A percentile compares a stretch with the other conserved stretches of the same genome.
These are phyloP conservation scores for Barnettozyma californica DNA, from an alignment of 805 yeast species.

Conservation along the genomic window DNA sequence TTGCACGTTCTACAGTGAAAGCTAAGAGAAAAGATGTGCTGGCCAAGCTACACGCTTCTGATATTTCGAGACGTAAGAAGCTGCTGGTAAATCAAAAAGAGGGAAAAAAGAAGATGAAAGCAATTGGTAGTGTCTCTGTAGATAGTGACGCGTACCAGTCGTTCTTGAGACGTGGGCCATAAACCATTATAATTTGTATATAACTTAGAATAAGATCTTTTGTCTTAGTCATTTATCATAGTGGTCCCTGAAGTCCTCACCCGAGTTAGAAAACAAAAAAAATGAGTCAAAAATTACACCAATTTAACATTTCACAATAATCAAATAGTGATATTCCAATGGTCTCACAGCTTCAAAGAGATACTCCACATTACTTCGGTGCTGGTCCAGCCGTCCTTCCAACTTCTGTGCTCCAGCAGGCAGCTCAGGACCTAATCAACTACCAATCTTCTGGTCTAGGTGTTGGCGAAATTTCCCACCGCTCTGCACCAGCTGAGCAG, in stretches of 20 bases:
- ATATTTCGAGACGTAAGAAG: conserved; percentile 84
- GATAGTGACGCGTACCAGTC: conserved; percentile 88
- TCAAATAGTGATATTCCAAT: neutral
- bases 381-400: conserved; percentile 99
- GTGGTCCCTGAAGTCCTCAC: too few species aligned
- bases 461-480: conserved; percentile 93
- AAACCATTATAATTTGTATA: neutral
- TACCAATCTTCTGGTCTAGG: conserved; percentile 75
- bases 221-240: too few species aligned
- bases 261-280: neutral
- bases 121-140: conserved; percentile 71
- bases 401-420: conserved; percentile 75
- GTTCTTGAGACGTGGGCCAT: conserved; percentile 42
- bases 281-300: neutral
- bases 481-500: conserved; percentile 75
- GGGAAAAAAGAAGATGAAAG: conserved; percentile 82
- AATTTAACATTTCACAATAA: neutral
- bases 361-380: conserved; percentile 80
- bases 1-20: conserved; percentile 90
- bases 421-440: conserved; percentile 76
- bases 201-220: neutral
- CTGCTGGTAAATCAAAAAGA: conserved; percentile 84
- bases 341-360: conserved; percentile 44
- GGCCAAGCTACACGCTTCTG: conserved; percentile 90
- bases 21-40: conserved; percentile 95